Evolutionary conservation across 495 filamentous ascomycete genomes (phyloP), one percentile per base, ranked within the genome.

Genomic region (Aspergillus saccharolyticus): DNA sequence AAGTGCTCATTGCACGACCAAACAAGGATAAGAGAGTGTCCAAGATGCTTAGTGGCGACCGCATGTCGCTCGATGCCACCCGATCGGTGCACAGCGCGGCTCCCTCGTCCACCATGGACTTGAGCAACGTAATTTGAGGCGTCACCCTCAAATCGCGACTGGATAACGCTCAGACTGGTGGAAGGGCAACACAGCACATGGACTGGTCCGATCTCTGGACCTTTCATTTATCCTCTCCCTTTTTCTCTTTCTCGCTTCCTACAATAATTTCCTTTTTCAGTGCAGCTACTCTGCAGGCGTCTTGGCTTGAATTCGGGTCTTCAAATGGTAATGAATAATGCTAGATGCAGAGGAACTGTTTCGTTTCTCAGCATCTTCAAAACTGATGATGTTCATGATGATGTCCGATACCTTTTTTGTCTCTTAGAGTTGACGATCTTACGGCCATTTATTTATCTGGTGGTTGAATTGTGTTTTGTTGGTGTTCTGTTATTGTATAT

Each of bases 1-100:
- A 97, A 70, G 95, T 97, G 44, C 81, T 97, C 28, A 83, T 96
- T 19, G 76, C 78, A 16, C 71, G 73, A 30, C 69, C 70, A 1
- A 64, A 65, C 56, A 77, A 76, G 62, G 78, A 79, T 42, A 77
- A 74, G 58, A 73, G 66, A 56, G 61, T 72, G 44, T 70, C 68
- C 15, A 63, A 66, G 52, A 75, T 75, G 63, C 49, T 69, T 52
- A 79, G 75, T 53, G 72, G 71, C 44, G 75, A 79, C 52, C 74
- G 74, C 53, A 78, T 76, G 76, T 76, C 76, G 10, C 44, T 76
- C 20, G 72, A 75, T 56, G 68, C 61, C 16, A 58, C 60, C 42
- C 66, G 65, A 42, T 79, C 76, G 9, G 72, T 77, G n/a, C 70
- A 76, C 44, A 79, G 76, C 54, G 62, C 74, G 52, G 76, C 72